Percentiles rank a stretch among this genome's conserved stretches.
Evolutionary conservation across 768 basidiomycete genomes (phyloP).

Genomic region (Russula ochroleuca): DNA sequence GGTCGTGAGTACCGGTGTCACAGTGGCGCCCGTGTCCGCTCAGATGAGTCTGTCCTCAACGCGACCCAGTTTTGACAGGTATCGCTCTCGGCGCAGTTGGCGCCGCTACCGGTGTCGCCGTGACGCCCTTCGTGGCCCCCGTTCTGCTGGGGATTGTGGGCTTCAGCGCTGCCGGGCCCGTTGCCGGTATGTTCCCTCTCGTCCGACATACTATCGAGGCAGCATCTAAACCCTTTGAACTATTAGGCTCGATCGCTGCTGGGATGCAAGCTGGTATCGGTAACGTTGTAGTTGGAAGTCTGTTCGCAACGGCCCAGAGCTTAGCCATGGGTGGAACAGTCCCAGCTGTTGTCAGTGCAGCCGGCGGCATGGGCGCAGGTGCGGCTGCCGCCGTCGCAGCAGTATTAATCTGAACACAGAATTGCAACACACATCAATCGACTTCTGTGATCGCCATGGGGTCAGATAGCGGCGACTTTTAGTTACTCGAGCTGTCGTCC

Average conservation of each 20-base stretch:
- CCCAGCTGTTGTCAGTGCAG: neutral
- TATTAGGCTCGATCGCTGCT: conserved; percentile 15
- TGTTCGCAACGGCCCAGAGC: conserved; percentile 16
- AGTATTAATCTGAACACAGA: neutral
- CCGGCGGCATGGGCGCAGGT: neutral
- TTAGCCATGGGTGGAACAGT: conserved; percentile 18
- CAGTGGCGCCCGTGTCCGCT: neutral
- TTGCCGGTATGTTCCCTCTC: neutral
- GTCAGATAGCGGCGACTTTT: neutral
- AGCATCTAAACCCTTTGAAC: neutral
- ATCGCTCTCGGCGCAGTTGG: neutral
- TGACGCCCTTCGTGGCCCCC: conserved; percentile 5
- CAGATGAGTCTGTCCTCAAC: neutral
- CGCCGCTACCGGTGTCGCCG: neutral
- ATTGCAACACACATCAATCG: too few relatives aligned
- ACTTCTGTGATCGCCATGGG: neutral
- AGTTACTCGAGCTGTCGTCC: neutral
- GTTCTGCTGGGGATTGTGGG: neutral
- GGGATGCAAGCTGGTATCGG: conserved; percentile 17
- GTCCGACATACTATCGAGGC: too few relatives aligned
- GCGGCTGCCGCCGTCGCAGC: neutral
- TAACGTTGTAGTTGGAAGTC: conserved; percentile 16
- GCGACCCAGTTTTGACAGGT: neutral
- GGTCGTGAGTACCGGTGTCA: neutral
- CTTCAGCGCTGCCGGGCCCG: neutral